Percentiles rank a stretch among this genome's conserved stretches.
phyloP scores from a whole-genome alignment of 176 grass and related monocot species.

The Musa beccarii region DNA sequence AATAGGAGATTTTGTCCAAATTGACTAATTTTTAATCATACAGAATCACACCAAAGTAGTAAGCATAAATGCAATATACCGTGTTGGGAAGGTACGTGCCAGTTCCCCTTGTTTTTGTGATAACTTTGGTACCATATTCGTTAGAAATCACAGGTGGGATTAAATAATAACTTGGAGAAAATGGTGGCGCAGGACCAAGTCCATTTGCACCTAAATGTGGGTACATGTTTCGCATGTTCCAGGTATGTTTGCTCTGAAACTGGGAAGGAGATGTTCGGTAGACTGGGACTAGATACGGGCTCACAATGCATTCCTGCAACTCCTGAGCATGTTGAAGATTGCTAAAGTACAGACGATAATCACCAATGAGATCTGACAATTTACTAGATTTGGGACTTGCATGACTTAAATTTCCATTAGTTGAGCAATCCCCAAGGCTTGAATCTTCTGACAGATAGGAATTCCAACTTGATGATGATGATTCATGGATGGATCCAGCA shows the following conservation, averaged over 20 bases:
- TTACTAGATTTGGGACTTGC: conserved; percentile 20
- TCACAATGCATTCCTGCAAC: conserved; percentile 26
- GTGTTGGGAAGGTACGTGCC: conserved; percentile 79
- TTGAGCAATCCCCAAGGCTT: conserved; percentile 16
- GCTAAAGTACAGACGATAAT: conserved; percentile 26
- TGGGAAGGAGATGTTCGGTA: conserved; percentile 24
- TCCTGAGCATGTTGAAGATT: conserved; percentile 47
- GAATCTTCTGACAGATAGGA: conserved; percentile 17
- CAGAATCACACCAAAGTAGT: neutral
- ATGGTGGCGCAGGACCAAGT: conserved; percentile 29
- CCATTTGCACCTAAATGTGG: conserved; percentile 44
- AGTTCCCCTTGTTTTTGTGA: conserved; percentile 51
- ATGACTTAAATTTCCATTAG: conserved; percentile 27
- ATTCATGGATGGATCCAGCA: conserved; percentile 2
- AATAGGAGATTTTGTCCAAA: too few relatives aligned
- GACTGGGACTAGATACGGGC: conserved; percentile 30
- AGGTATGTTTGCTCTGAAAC: conserved; percentile 42
- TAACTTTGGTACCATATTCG: conserved; percentile 45
- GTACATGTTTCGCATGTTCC: conserved; percentile 42
- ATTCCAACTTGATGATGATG: conserved; percentile 3
- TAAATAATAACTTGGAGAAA: conserved; percentile 41
- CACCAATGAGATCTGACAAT: conserved; percentile 52
- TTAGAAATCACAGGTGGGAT: conserved; percentile 28
- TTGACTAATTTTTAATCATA: neutral
- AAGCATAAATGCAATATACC: conserved; percentile 30